phyloP scores from a whole-genome alignment of 2,329 filamentous ascomycete genomes.

The Trichoderma gracile region DNA sequence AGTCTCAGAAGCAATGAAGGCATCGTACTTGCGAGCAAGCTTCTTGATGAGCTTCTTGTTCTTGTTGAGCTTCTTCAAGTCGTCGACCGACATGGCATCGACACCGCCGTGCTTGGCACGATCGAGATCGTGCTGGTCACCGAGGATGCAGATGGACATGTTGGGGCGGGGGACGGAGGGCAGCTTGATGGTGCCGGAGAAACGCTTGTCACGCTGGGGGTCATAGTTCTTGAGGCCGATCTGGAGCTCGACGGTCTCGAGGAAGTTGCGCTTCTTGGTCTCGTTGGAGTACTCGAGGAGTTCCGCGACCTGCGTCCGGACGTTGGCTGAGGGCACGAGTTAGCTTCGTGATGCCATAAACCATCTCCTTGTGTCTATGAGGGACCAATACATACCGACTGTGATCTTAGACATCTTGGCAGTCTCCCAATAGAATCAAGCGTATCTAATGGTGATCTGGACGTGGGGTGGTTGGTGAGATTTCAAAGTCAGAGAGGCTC shows the following conservation, averaged over 20 bases:
- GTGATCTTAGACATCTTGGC: slow-evolving; percentile 86
- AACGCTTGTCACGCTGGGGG: slow-evolving; percentile 99
- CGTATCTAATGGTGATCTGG: slow-evolving; percentile 70
- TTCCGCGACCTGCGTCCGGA: slow-evolving; percentile 90
- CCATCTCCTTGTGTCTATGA: too few relatives aligned
- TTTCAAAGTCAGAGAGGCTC: slow-evolving; percentile 19
- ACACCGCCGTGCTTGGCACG: slow-evolving; percentile 99
- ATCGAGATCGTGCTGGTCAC: slow-evolving; percentile 94
- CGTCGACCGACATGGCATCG: slow-evolving; percentile 96
- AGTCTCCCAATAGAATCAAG: slow-evolving; percentile 78
- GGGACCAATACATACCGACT: slow-evolving; percentile 54
- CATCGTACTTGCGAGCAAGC: slow-evolving; percentile 99
- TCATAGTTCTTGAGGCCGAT: slow-evolving; percentile 99
- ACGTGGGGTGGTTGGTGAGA: slow-evolving; percentile 35
- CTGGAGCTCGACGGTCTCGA: slow-evolving; percentile 88
- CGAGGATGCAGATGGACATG: slow-evolving; percentile 78
- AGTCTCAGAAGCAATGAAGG: slow-evolving; percentile 94
- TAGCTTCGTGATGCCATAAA: slow-evolving; percentile 33
- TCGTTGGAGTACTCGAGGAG: slow-evolving; percentile 92
- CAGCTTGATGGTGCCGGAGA: slow-evolving; percentile 98
- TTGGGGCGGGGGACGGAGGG: slow-evolving; percentile 86
- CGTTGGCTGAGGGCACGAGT: slow-evolving; percentile 63
- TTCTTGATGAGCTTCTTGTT: slow-evolving; percentile 99
- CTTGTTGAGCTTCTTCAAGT: slow-evolving; percentile 99
- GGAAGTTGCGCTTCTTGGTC: slow-evolving; percentile 98